phyloP scores from a whole-genome alignment of 176 grass and related monocot species.

The Hsuehochloa calcarea region DNA sequence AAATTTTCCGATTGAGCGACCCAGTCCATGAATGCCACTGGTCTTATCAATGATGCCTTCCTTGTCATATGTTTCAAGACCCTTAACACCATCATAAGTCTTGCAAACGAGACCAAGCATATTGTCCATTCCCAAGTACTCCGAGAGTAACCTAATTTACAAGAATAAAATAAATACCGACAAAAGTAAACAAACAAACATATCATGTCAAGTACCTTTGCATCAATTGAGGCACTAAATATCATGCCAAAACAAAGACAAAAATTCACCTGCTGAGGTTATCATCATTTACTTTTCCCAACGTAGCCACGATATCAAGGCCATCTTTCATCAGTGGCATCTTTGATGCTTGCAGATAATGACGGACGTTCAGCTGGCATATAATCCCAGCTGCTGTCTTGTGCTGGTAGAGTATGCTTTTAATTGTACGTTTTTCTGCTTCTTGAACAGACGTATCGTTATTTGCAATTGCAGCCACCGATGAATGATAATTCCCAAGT shows the following conservation, averaged over 20 bases:
- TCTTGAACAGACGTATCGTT: conserved; percentile 46
- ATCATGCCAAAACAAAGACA: conserved; percentile 13
- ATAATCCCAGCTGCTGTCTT: conserved; percentile 57
- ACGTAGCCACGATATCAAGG: conserved; percentile 66
- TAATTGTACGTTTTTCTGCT: conserved; percentile 44
- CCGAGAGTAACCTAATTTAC: conserved; percentile 62
- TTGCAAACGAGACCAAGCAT: conserved; percentile 92
- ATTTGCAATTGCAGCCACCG: conserved; percentile 26
- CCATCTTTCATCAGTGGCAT: conserved; percentile 55
- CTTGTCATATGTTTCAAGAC: conserved; percentile 72
- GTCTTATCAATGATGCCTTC: conserved; percentile 63
- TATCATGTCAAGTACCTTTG: conserved; percentile 19
- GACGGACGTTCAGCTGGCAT: conserved; percentile 53
- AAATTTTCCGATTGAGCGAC: conserved; percentile 40
- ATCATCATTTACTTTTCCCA: conserved; percentile 72
- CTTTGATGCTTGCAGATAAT: conserved; percentile 30
- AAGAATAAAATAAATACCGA: conserved; percentile 6
- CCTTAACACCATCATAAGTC: conserved; percentile 65
- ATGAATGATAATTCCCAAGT: conserved; percentile 58
- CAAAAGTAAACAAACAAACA: conserved; percentile 14
- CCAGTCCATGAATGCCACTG: conserved; percentile 62
- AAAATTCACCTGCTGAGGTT: conserved; percentile 72
- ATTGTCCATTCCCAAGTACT: conserved; percentile 80
- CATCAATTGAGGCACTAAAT: conserved; percentile 6
- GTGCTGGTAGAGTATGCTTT: conserved; percentile 50